phyloP scores from a whole-genome alignment of 2,329 filamentous ascomycete genomes.

The Clathrospora elynae region DNA sequence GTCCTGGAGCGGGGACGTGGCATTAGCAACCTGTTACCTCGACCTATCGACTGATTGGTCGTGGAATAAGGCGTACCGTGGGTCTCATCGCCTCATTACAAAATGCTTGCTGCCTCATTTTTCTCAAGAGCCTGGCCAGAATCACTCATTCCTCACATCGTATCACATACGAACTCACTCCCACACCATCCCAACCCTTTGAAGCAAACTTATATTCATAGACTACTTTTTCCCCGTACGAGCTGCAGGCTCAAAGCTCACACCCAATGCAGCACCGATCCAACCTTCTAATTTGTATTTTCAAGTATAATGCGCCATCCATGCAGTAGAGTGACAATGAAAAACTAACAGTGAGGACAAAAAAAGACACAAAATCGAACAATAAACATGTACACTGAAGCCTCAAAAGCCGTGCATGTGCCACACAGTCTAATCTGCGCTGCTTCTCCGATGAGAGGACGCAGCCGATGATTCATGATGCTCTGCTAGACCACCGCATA shows the following conservation, averaged over 20 bases:
- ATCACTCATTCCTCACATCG: background rate
- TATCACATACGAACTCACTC: background rate
- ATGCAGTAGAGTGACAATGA: background rate
- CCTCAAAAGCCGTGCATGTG: slow-evolving; percentile 11
- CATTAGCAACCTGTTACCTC: too few species aligned
- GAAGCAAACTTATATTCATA: slow-evolving; percentile 7
- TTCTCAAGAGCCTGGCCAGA: too few species aligned
- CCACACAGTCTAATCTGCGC: slow-evolving; percentile 32
- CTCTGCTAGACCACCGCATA: slow-evolving; percentile 15
- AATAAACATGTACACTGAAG: slow-evolving; percentile 27
- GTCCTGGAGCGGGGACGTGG: too few species aligned
- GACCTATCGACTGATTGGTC: too few species aligned
- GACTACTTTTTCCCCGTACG: slow-evolving; percentile 6
- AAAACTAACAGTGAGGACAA: background rate
- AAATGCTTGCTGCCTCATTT: too few species aligned
- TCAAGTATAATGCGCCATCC: background rate
- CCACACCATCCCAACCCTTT: background rate
- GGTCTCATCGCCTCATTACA: too few species aligned
- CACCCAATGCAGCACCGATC: slow-evolving; percentile 10
- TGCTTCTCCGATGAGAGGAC: slow-evolving; percentile 12
- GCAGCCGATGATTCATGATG: slow-evolving; percentile 27
- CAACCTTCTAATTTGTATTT: slow-evolving; percentile 15
- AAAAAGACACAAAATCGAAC: slow-evolving; percentile 6
- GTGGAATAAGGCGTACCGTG: too few species aligned
- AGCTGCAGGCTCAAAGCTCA: slow-evolving; percentile 1